Conservation (phyloP, 2,329 filamentous ascomycete genomes). For the Leptographium procerum region DNA sequence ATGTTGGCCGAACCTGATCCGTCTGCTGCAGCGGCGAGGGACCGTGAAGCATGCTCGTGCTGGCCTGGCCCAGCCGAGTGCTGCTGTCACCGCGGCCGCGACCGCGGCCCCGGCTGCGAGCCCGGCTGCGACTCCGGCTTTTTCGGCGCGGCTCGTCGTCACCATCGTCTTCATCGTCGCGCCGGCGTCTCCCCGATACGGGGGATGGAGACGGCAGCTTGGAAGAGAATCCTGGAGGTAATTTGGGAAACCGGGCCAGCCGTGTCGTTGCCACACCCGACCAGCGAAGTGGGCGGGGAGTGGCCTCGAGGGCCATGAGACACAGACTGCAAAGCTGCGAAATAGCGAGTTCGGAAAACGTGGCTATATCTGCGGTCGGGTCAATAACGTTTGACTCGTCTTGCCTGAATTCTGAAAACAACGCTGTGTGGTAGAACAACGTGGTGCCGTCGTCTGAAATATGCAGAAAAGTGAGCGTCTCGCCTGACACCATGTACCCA, state of each 20-base stretch:
- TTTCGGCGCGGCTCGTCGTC: neutral
- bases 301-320: neutral
- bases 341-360: neutral
- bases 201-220: neutral
- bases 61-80: neutral
- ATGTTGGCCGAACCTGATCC: neutral
- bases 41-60: neutral
- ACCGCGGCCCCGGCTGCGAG: neutral
- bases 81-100: neutral
- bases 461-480: neutral
- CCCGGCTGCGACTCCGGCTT: neutral
- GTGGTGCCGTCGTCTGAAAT: neutral
- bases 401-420: neutral
- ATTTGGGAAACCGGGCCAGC: neutral
- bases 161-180: neutral
- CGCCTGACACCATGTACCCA: slow-evolving; percentile 1
- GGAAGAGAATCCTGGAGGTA: neutral
- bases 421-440: neutral
- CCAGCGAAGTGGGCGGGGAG: neutral
- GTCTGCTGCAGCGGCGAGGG: neutral
- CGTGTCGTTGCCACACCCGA: neutral
- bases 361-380: neutral
- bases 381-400: neutral
- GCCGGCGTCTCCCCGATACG: neutral
- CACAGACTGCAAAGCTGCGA: neutral